Conservation (phyloP, 352 stramenopile species). For the Poterioochromonas sp. region DNA sequence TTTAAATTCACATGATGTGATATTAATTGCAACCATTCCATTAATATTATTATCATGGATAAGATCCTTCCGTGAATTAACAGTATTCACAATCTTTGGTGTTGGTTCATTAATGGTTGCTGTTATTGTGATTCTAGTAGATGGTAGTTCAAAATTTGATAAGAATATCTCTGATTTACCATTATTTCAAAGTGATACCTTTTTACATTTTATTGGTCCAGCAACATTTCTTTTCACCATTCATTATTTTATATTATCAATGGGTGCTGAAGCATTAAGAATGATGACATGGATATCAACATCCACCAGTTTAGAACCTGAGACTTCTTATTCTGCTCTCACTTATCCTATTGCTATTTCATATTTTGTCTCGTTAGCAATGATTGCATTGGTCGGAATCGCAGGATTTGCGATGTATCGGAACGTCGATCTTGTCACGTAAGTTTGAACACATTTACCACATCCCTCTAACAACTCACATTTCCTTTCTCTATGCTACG, state of each 20-base stretch:
- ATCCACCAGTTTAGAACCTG: background rate
- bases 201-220: background rate
- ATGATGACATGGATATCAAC: background rate
- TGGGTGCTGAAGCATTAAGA: slow-evolving; percentile 8
- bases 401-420: background rate
- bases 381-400: background rate
- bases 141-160: slow-evolving; percentile 1
- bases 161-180: background rate
- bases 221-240: slow-evolving; percentile 22
- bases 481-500: background rate
- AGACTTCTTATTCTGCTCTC: background rate
- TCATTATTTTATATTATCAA: slow-evolving; percentile 9
- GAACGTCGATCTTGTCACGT: background rate
- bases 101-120: background rate
- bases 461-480: background rate
- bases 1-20: background rate
- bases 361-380: background rate
- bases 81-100: slow-evolving; percentile 7
- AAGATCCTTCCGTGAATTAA: slow-evolving; percentile 20
- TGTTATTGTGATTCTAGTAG: background rate
- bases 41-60: slow-evolving; percentile 20
- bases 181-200: background rate
- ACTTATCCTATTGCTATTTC: background rate
- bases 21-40: background rate
- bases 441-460: background rate